Conservation (phyloP, 805 yeast species). For the Komagataella populi region DNA sequence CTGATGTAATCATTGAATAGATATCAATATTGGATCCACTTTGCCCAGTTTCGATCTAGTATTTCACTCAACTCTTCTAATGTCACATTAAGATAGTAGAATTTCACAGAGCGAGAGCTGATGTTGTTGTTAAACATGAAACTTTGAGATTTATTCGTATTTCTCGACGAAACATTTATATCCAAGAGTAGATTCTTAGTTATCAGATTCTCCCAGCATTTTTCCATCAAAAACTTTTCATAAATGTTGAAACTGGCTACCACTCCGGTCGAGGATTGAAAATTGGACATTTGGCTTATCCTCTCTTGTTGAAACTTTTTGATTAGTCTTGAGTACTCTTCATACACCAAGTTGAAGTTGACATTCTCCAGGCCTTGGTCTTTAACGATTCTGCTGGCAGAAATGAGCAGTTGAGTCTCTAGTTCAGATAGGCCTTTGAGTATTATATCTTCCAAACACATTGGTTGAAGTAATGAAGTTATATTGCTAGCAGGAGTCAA, state of each 20-base stretch:
- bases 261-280: conserved; percentile 18
- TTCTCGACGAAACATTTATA: conserved; percentile 4
- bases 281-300: conserved; percentile 12
- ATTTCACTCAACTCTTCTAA: conserved; percentile 19
- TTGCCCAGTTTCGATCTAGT: not conserved
- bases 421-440: conserved; percentile 43
- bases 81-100: conserved; percentile 36
- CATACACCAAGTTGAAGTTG: conserved; percentile 65
- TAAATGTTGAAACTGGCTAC: conserved; percentile 37
- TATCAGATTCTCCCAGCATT: conserved; percentile 64
- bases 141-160: conserved; percentile 9
- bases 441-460: conserved; percentile 5
- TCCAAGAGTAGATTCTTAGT: conserved; percentile 33
- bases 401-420: conserved; percentile 59
- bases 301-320: conserved; percentile 24
- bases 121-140: conserved; percentile 7
- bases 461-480: conserved; percentile 14
- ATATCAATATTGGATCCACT: not conserved
- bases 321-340: conserved; percentile 55
- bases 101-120: conserved; percentile 21
- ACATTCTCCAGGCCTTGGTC: conserved; percentile 36
- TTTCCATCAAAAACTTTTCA: conserved; percentile 45
- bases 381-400: conserved; percentile 58
- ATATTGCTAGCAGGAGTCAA: not conserved
- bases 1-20: not conserved